These are phyloP conservation scores for Teunomyces tritomae DNA, from an alignment of 805 yeast genomes.

Conservation along the genomic window DNA sequence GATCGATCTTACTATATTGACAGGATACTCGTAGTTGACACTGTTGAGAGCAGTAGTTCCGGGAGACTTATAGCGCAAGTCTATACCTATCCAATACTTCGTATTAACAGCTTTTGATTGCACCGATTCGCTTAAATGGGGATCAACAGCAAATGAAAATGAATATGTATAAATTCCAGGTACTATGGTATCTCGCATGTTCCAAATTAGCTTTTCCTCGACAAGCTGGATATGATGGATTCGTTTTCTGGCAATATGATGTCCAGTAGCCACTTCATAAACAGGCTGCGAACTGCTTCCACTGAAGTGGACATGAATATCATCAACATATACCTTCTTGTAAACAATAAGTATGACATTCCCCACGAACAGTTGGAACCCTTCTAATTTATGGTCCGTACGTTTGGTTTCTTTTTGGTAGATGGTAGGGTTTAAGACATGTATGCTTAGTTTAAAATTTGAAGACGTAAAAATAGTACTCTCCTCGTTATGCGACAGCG, in stretches of 20 bases:
- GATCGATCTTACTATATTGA: slow-evolving; percentile 1
- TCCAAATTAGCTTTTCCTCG: slow-evolving; percentile 9
- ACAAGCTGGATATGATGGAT: neutral
- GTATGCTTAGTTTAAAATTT: slow-evolving; percentile 11
- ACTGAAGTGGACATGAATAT: neutral
- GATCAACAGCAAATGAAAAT: slow-evolving; percentile 11
- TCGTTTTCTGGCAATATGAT: neutral
- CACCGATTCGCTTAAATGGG: slow-evolving; percentile 11
- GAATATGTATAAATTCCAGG: slow-evolving; percentile 14
- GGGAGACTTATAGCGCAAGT: neutral
- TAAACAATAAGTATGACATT: neutral
- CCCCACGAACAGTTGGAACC: slow-evolving; percentile 6
- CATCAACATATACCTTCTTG: neutral
- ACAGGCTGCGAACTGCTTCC: neutral
- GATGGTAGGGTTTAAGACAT: slow-evolving; percentile 7
- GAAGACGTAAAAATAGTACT: slow-evolving; percentile 25
- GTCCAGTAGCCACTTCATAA: neutral
- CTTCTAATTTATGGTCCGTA: slow-evolving; percentile 6
- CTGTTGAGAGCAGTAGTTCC: neutral
- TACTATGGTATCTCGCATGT: neutral
- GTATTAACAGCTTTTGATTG: neutral
- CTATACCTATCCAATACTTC: neutral
- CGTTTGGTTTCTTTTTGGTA: slow-evolving; percentile 11
- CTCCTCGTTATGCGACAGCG: slow-evolving; percentile 22
- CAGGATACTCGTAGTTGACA: neutral